Conservation (phyloP, 257 asterid genomes). For the Scutellaria baicalensis region DNA sequence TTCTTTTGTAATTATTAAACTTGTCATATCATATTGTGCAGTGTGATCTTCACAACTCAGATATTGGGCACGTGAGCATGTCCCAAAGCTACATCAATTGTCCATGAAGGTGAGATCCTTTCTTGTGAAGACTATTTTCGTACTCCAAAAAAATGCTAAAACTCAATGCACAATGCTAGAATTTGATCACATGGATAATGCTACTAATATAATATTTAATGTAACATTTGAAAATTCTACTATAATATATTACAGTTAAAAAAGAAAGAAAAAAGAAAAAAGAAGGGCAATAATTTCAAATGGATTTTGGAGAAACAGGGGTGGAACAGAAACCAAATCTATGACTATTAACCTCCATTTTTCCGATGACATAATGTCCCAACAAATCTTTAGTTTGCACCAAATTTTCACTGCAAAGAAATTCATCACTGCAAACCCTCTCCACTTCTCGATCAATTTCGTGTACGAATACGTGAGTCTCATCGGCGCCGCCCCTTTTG, state of each 20-base stretch:
- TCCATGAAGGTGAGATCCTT: too few species aligned
- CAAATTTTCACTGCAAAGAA: constrained; percentile 52
- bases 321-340: constrained; percentile 41
- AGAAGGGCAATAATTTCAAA: not conserved
- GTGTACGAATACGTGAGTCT: constrained; percentile 71
- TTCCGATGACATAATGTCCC: constrained; percentile 64
- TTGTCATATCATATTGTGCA: too few species aligned
- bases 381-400: constrained; percentile 33
- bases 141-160: not conserved
- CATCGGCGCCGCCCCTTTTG: constrained; percentile 37
- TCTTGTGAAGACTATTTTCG: too few species aligned
- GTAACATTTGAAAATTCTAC: constrained; percentile 4
- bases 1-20: too few species aligned
- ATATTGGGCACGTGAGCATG: too few species aligned
- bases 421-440: constrained; percentile 55
- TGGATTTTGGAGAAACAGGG: constrained; percentile 22
- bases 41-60: too few species aligned
- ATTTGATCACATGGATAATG: not conserved
- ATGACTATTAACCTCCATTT: constrained; percentile 22
- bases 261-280: not conserved
- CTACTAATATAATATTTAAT: not conserved
- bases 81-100: too few species aligned
- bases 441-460: constrained; percentile 62
- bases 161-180: not conserved
- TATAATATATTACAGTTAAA: constrained; percentile 13